phyloP scores from a whole-genome alignment of 1,139 yeast genomes.

The Scheffersomyces insectosa region DNA sequence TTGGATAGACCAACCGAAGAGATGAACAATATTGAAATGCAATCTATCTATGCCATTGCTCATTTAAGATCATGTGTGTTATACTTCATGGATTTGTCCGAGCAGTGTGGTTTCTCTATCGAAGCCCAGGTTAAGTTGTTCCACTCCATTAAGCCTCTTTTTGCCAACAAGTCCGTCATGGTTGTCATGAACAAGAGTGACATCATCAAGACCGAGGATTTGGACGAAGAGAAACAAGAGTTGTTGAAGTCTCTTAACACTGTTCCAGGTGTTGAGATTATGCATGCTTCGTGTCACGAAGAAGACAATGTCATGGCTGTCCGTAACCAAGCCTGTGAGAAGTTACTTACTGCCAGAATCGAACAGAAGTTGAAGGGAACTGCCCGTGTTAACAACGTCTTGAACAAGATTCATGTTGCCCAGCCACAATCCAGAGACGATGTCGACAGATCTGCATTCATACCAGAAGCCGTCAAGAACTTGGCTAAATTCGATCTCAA shows the following conservation, averaged over 20 bases:
- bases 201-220: conserved; percentile 81
- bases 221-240: conserved; percentile 73
- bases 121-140: conserved; percentile 97
- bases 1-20: conserved; percentile 98
- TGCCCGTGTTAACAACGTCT: conserved; percentile 82
- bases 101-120: conserved; percentile 97
- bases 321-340: conserved; percentile 96
- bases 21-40: conserved; percentile 99
- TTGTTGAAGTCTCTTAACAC: conserved; percentile 62
- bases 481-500: conserved; percentile 68
- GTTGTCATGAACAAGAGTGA: conserved; percentile 95
- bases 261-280: conserved; percentile 83
- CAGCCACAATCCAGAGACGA: conserved; percentile 89
- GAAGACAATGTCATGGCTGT: conserved; percentile 96
- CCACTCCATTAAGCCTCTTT: conserved; percentile 94
- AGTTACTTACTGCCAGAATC: conserved; percentile 89
- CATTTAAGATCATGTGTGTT: conserved; percentile 94
- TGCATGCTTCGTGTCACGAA: conserved; percentile 90
- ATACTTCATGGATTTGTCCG: conserved; percentile 97
- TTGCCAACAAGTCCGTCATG: conserved; percentile 94
- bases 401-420: conserved; percentile 95
- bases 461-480: conserved; percentile 70
- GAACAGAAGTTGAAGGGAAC: conserved; percentile 96
- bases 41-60: conserved; percentile 96
- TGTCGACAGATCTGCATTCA: conserved; percentile 69